Conservation (phyloP, 73 alveolate species). For the Effrenium voratum region DNA sequence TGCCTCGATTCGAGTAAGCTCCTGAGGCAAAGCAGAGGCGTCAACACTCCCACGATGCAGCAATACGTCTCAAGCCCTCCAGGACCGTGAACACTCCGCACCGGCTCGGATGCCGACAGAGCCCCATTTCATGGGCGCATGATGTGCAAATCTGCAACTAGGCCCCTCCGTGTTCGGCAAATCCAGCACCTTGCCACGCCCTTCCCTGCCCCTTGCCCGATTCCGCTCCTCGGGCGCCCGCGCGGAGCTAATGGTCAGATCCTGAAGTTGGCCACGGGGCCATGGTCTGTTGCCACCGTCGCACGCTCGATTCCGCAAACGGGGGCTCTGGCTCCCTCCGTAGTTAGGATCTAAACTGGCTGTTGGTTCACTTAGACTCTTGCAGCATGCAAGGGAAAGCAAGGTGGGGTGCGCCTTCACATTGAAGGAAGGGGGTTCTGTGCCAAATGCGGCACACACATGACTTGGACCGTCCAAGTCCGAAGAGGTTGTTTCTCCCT, state of each 20-base stretch:
- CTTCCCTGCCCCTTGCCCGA: too few species aligned
- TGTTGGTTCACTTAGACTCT: neutral
- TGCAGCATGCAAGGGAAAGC: neutral
- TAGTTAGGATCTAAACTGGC: neutral
- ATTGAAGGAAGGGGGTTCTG: neutral
- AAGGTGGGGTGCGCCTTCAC: neutral
- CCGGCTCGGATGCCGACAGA: too few species aligned
- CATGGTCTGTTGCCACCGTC: neutral
- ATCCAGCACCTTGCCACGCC: too few species aligned
- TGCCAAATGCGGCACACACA: neutral
- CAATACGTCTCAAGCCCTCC: too few species aligned
- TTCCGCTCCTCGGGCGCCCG: conserved; percentile 29
- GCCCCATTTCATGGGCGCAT: too few species aligned
- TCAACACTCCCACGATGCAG: too few species aligned
- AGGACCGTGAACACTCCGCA: too few species aligned
- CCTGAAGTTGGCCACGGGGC: neutral
- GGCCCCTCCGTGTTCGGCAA: neutral
- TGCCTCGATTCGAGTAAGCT: too few species aligned
- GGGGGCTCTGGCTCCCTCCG: neutral
- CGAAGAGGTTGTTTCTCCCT: too few species aligned
- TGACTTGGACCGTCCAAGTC: neutral
- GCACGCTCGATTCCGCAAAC: neutral
- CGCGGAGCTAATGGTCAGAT: conserved; percentile 48
- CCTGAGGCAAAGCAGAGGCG: too few species aligned
- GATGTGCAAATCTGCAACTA: neutral